Base-by-base conservation (phyloP, 441 rosid species). In the Bocquillonia castaneifolia region DNA sequence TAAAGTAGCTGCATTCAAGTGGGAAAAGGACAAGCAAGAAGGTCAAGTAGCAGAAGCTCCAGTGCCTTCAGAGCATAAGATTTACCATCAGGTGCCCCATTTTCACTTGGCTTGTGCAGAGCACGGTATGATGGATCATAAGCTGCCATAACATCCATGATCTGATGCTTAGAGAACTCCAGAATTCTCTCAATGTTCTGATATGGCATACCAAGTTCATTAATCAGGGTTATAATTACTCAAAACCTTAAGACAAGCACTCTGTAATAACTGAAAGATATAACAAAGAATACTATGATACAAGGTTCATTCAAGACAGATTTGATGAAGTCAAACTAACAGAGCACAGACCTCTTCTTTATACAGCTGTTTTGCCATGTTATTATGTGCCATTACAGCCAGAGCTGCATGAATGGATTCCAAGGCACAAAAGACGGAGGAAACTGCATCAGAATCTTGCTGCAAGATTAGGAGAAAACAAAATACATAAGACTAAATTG, bases 121-220 rank as follows among this genome's bases (percentile, higher is more conserved):
- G 85, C 88, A 64, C 96, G 97, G 75, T 82, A 95, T 32, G 93
- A 70, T 66, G 98, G 95, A 85, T 95, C 99, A 82, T 80, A 90
- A 71, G 97, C 93, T 68, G 87, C 88, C 95, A 95, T 90, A 55
- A 92, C 83, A 63, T 85, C 96, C 78, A 81, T 78, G 76, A 92
- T 84, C 79, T 92, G 99, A 83, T 81, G 96, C 78, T 92, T 87
- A 59, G 95, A 86, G 78, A 92, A 92, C 85, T 92, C 99, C 79
- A 95, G 73, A 84, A 92, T 86, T 80, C 99, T 84, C 79, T 95
- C 99, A 83, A 95, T 95, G 56, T 89, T 85, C 99, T 95, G 84
- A 67, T 50, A 77, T 13, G 52, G 74, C 64, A 68, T 55, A 31
- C 55, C 61, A 77, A 1, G 50, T 53, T 70, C 54, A 69, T 69